Conservation (phyloP, 495 filamentous ascomycete species). For the Neurospora tetraspora region DNA sequence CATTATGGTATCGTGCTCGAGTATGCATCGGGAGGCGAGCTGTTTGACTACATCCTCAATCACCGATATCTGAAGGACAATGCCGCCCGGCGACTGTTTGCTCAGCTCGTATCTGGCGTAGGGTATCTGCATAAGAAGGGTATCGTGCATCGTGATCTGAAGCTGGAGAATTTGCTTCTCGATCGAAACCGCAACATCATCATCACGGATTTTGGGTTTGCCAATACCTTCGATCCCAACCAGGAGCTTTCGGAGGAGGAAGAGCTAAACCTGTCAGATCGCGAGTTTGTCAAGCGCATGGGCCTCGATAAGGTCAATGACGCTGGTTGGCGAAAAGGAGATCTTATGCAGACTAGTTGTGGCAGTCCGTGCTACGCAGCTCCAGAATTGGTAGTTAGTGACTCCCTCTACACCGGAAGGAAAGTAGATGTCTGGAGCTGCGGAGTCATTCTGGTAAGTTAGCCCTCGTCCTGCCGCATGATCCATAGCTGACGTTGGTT, state of each 20-base stretch:
- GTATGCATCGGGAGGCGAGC: constrained; percentile 92
- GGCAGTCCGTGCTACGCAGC: constrained; percentile 92
- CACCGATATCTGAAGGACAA: constrained; percentile 94
- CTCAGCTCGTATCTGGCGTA: constrained; percentile 91
- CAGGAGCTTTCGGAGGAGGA: constrained; percentile 88
- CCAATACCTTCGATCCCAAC: constrained; percentile 85
- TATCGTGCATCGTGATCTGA: constrained; percentile 95
- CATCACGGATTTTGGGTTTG: constrained; percentile 98
- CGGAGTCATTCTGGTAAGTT: constrained; percentile 90
- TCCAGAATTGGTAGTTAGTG: constrained; percentile 93
- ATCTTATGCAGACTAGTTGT: constrained; percentile 73
- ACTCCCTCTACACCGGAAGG: constrained; percentile 90
- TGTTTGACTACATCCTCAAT: constrained; percentile 97
- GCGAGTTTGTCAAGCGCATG: constrained; percentile 71
- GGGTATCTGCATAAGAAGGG: constrained; percentile 99
- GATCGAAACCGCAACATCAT: constrained; percentile 98
- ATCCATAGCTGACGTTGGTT: not conserved
- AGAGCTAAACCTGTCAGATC: constrained; percentile 75
- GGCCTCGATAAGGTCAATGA: constrained; percentile 55
- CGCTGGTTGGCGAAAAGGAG: constrained; percentile 53
- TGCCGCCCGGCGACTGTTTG: constrained; percentile 82
- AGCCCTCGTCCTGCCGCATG: not conserved
- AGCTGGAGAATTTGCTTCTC: constrained; percentile 91
- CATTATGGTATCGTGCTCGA: constrained; percentile 98
- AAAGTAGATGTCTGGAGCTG: constrained; percentile 99